Evolutionary conservation across 2,329 filamentous ascomycete genomes (phyloP), one percentile per base, ranked within the genome.

Genomic region (Penicillium brevicompactum): DNA sequence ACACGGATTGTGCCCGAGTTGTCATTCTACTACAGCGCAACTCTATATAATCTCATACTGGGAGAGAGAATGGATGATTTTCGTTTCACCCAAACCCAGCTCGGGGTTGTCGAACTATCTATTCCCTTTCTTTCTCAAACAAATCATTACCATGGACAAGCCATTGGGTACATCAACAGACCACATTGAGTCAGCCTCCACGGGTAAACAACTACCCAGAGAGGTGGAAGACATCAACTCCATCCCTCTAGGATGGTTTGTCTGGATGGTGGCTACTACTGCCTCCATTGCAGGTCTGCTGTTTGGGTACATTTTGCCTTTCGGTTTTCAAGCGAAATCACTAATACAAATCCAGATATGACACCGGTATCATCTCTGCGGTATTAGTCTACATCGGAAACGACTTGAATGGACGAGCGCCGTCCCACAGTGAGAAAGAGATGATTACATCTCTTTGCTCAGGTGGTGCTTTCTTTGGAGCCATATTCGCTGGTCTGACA

Each of bases 381-480:
- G 75, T 78, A 7, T 69, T 79, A 0, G 72, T 79, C 5, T 46
- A 52, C 30, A 49, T 61, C 1, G 53, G 49, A 16, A 31, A 49
- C 8, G 70, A 75, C 46, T 73, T 82, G 4, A 70, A 74, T 21
- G 63, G 66, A 5, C 57, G 58, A 5, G 63, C 79, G 5, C 66
- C 57, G 41, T 69, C 76, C 1, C 34, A 37, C 34, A 70, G 68
- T 14, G 77, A 82, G 53, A 75, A 79, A 58, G 79, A 82, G 60
- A 66, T 82, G 22, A 74, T 82, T 32, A 82, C 79, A 1, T 81
- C 79, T 0, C 71, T 82, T 21, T 79, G 74, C 9, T 78, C 75
- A 13, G 78, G 74, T 44, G 80, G 74, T 43, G 76, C 77, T 5
- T 73, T 80, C 42, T 55, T 78, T 6, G 76, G 75, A 16, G 74